These are phyloP conservation scores for Xylariaceae sp. DNA, from an alignment of 2,329 filamentous ascomycete genomes.

Conservation along the genomic window DNA sequence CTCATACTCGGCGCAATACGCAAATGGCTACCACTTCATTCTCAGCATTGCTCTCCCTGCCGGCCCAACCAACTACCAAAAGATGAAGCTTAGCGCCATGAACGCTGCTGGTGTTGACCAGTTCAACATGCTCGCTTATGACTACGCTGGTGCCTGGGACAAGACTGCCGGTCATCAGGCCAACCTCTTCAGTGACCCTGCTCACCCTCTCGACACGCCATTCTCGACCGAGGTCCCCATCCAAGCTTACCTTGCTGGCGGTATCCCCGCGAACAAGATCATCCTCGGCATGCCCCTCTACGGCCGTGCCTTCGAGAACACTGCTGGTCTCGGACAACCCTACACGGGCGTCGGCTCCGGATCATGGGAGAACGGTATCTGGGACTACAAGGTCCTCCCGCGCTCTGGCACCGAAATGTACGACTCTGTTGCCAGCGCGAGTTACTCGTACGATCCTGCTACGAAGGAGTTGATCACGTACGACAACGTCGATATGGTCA, in stretches of 20 bases:
- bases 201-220: conserved; percentile 56
- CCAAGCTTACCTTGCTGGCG: conserved; percentile 56
- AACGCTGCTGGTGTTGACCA: conserved; percentile 44
- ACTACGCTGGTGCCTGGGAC: conserved; percentile 67
- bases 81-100: conserved; percentile 43
- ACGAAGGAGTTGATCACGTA: conserved; percentile 65
- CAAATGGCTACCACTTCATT: conserved; percentile 46
- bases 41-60: conserved; percentile 51
- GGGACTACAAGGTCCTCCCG: conserved; percentile 77
- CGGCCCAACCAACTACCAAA: conserved; percentile 43
- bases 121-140: conserved; percentile 66
- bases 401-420: conserved; percentile 50
- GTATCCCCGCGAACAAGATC: conserved; percentile 61
- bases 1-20: conserved; percentile 41
- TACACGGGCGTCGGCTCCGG: conserved; percentile 62
- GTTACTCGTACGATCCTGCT: conserved; percentile 63
- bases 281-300: conserved; percentile 78
- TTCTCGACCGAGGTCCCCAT: conserved; percentile 65
- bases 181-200: conserved; percentile 57
- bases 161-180: conserved; percentile 60
- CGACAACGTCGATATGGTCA: conserved; percentile 57
- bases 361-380: conserved; percentile 68
- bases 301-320: conserved; percentile 61
- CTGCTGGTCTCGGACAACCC: conserved; percentile 59
- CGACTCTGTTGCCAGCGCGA: conserved; percentile 55